Percentiles rank a stretch among this genome's conserved stretches.
Evolutionary conservation across 192 early-diverging fungal species (phyloP).

Genomic region (Haplosporangium gracile): DNA sequence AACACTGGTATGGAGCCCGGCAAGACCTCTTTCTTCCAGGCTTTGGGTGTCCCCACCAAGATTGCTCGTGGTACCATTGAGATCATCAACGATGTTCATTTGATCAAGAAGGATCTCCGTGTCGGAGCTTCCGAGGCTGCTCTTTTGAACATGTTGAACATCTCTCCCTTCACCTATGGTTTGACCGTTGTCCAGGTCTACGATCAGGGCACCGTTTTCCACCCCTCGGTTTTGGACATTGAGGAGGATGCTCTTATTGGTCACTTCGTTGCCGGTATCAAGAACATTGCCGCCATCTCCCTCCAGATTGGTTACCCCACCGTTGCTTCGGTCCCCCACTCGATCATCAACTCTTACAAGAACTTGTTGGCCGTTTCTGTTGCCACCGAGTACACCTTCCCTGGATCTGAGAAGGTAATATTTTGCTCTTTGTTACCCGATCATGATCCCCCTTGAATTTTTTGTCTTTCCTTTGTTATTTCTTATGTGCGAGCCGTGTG

Average conservation of each 20-base stretch:
- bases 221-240: conserved; percentile 91
- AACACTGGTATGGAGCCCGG: conserved; percentile 99
- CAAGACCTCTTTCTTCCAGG: conserved; percentile 99
- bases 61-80: conserved; percentile 99
- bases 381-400: conserved; percentile 92
- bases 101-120: conserved; percentile 91
- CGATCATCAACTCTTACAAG: conserved; percentile 98
- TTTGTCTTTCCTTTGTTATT: background rate
- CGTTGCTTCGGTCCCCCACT: conserved; percentile 93
- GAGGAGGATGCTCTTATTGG: conserved; percentile 77
- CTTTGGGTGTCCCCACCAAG: conserved; percentile 99
- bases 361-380: conserved; percentile 93
- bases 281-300: conserved; percentile 86
- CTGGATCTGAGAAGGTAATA: conserved; percentile 84
- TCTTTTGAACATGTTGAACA: conserved; percentile 99
- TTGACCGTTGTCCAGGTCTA: conserved; percentile 93
- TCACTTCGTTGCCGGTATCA: conserved; percentile 78
- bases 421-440: background rate
- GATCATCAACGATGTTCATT: conserved; percentile 95
- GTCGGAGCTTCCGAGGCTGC: conserved; percentile 99
- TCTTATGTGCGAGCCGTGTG: conserved; percentile 47
- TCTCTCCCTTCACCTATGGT: conserved; percentile 99
- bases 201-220: conserved; percentile 92
- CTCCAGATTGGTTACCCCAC: conserved; percentile 83
- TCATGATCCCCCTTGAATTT: background rate